Evolutionary conservation across 805 yeast species (phyloP), one percentile per base, ranked within the genome.

Genomic region (Lipomyces orientalis): DNA sequence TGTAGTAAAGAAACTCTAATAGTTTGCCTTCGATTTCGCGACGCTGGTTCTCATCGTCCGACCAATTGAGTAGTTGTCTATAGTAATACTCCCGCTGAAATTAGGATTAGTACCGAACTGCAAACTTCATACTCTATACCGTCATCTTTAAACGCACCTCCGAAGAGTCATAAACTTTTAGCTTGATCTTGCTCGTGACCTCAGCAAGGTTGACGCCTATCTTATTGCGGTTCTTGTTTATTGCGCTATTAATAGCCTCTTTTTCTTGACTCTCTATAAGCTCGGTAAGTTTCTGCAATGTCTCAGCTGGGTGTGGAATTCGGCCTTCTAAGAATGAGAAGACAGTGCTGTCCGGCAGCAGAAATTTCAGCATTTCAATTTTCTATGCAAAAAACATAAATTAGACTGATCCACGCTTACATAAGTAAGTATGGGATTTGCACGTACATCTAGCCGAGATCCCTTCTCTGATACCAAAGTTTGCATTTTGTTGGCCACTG

Each of bases 31-130:
- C 97, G 54, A 83, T 77, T 10, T 76, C 73, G 29, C 85, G 79
- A 73, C 98, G 85, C 59, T 79, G 74, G 0, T 76, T 81, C 73
- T 90, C 96, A 73, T 90, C 89, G 73, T 86, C 82, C 9, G 86
- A 80, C 14, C 85, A 75, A 73, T 90, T 87, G 61, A 92, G 82
- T 61, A 88, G 79, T 65, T 81, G 80, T 37, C 82, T 80, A 76
- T 88, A 90, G 12, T 89, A 79, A 1, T 74, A 72, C 3, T 87
- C 86, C 7, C 92, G 67, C 64, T 64, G 31, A 22, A 31, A 37
- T 9, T 14, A 58, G n/a, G 8, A 25, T 54, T 5, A 54, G 35
- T 19, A 46, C 46, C 10, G 9, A 14, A 16, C 4, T 3, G 34
- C 29, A 25, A n/a, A n/a, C 3, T 46, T 9, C 12, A n/a, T 14